Base-by-base conservation (phyloP, 371 early-diverging fungal genomes). In the Mortierella polycephala region DNA sequence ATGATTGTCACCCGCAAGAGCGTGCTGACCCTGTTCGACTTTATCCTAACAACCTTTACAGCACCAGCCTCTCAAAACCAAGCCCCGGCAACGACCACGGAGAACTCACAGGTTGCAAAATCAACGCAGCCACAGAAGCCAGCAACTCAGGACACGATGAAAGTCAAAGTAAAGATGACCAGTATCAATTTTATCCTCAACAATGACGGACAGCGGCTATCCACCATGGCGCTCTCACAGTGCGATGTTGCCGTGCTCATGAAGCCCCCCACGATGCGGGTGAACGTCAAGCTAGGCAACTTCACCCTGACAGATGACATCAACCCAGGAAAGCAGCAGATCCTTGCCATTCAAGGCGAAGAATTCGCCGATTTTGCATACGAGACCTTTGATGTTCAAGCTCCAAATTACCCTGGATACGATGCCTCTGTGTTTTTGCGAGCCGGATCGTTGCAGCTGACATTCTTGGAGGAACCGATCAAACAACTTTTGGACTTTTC, bases 341-440 rank as follows among this genome's bases (percentile, higher is more conserved):
- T 97, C 12, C 76, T 98, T 41, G 88, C 89, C 0, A 95, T 98
- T 62, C 94, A 96, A 75, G 96, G 96, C 8, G 92, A 94, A 46
- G 93, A 97, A 60, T 83, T 96, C 18, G 96, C 96, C 9, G 93
- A 95, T 67, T 90, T 99, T 58, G 84, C 85, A 5, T 97, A 93
- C 79, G 93, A 95, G 67, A 95, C 95, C 0, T 96, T 86, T 81
- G 81, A 82, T 42, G 59, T 62, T 4, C 64, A 73, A 18, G 54
- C 73, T 1, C n/a, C 82, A 12, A 65, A 61, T 20, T 94, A 93
- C 63, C 95, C 97, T 0, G 96, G 96, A 1, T 96, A 96, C 72
- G 96, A 99, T 63, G 90, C 93, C 9, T 85, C 90, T 0, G 75
- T 97, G 0, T 88, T 85, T 64, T 80, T 98, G 18, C 85, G 89